Base-by-base conservation (phyloP, 2,329 filamentous ascomycete genomes). In the Tetracladium maxilliforme region DNA sequence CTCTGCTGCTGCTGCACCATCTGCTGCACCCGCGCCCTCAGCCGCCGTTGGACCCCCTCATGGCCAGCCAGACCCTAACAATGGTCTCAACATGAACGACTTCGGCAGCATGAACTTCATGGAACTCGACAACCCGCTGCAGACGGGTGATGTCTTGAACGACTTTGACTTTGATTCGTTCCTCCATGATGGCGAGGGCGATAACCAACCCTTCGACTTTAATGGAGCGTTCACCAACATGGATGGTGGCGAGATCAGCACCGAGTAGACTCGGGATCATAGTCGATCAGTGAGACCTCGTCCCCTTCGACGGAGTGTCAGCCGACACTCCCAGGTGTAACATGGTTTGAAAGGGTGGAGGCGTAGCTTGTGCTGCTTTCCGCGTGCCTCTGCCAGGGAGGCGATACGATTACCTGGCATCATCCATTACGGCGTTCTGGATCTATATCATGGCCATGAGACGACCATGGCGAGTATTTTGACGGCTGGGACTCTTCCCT, bases 161-260 rank as follows among this genome's bases (percentile, higher is more conserved):
- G 70, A 73, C 34, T 77, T 77, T 38, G 71, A 77, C 35, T 68
- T 77, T 36, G 71, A 77, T 44, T 73, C 70, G 3, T 77, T 77
- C 52, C 51, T 77, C 6, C 68, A 76, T 33, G 58, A 64, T 28
- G 58, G 63, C 30, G 61, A 62, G 23, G 54, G 48, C 17, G 59
- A 57, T 20, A 52, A 52, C 21, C 45, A 49, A 21, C 44, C 49
- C 22, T 69, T 70, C 40, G 43, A 50, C 9, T 8, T 9, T 13
- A 10, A 23, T 10, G n/a, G n/a, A n/a, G n/a, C n/a, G n/a, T n/a
- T n/a, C n/a, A 19, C 18, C 8, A 9, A 9, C n/a, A 63, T 73
- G 51, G 65, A 71, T 30, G 54, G 54, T 20, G 52, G 58, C 28
- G 65, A 70, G 41, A 71, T 75, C 40, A 59, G 61, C 26, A 61